Base-by-base conservation (phyloP, 257 asterid species). In the Voacanga thouarsii region DNA sequence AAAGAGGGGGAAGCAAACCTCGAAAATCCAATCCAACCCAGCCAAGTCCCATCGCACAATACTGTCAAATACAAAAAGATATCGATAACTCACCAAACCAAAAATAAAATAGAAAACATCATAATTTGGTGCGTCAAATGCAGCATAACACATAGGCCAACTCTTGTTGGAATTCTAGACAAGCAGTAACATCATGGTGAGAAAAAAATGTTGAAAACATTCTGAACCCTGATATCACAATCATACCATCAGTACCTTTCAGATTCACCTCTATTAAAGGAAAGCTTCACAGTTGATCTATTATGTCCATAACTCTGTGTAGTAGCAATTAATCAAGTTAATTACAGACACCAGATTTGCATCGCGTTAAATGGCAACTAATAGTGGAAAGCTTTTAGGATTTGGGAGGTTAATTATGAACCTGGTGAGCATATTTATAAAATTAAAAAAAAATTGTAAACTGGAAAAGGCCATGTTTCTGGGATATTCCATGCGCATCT, bases 1-100 rank as follows among this genome's bases (percentile, higher is more conserved):
- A 96, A 66, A 96, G 97, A 47, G 99, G 96, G 77, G 98, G 98
- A 75, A 96, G 98, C 84, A 96, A 80, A 83, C 97, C 97, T 69
- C 97, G 92, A 72, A 96, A 93, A 82, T 93, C 98, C 89, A 96
- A 87, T 78, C 99, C 99, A 85, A 93, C 98, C 96, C 90, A 87
- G 77, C 99, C 98, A 70, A 93, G 97, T 80, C 99, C 97, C 97
- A 89, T 89, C 74, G 98, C 98, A 80, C 97, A 88, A 83, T 92
- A 96, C 99, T 96, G 92, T 75, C 71, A 80, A 84, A 79, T 78
- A 77, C 16, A 88, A 87, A 60, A 77, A 74, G 39, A 66, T 18
- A n/a, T 51, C 65, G 64, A 41, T 24, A 44, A n/a, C 39, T 55
- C 63, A 77, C 67, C 44, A 51, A 76, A 74, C 60, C 67, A 24